A percentile compares a stretch with the other conserved stretches of the same genome.
These are phyloP conservation scores for Ogataea zsoltii DNA, from an alignment of 805 yeast genomes.

Conservation along the genomic window DNA sequence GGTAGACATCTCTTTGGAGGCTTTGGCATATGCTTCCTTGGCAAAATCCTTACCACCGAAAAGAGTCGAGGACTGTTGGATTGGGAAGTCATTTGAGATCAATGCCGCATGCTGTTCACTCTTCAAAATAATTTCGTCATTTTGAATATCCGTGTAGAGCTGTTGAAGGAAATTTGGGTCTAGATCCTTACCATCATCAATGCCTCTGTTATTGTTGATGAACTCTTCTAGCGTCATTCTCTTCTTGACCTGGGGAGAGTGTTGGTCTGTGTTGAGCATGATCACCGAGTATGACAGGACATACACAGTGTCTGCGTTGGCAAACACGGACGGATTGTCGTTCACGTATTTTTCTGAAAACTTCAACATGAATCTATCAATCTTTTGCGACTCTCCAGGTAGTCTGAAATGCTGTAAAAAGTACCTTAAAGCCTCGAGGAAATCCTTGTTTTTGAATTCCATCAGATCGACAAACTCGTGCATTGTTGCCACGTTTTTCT, in stretches of 20 bases:
- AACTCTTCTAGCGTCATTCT: constrained; percentile 90
- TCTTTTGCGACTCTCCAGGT: constrained; percentile 98
- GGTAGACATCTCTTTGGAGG: constrained; percentile 86
- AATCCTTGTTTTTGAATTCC: constrained; percentile 67
- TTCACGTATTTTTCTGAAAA: constrained; percentile 90
- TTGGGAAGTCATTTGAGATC: constrained; percentile 58
- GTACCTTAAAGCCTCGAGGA: constrained; percentile 82
- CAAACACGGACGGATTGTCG: constrained; percentile 85
- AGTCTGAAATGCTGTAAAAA: constrained; percentile 87
- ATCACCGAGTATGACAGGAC: constrained; percentile 89
- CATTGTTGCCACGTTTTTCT: constrained; percentile 77
- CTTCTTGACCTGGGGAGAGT: constrained; percentile 80
- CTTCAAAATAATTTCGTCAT: constrained; percentile 83
- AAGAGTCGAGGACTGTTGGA: constrained; percentile 40
- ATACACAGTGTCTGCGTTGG: constrained; percentile 93
- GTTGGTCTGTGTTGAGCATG: constrained; percentile 92
- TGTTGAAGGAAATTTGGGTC: constrained; percentile 69
- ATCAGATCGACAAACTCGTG: constrained; percentile 89
- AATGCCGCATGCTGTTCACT: constrained; percentile 94
- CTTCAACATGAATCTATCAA: constrained; percentile 94
- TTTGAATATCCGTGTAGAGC: constrained; percentile 75
- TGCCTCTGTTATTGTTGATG: constrained; percentile 82
- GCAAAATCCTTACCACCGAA: constrained; percentile 69
- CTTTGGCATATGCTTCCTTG: constrained; percentile 86
- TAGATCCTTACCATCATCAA: constrained; percentile 86